Percentiles rank a stretch among this genome's conserved stretches.
phyloP scores from a whole-genome alignment of 768 basidiomycete genomes.

The Daedaleopsis sinensis region DNA sequence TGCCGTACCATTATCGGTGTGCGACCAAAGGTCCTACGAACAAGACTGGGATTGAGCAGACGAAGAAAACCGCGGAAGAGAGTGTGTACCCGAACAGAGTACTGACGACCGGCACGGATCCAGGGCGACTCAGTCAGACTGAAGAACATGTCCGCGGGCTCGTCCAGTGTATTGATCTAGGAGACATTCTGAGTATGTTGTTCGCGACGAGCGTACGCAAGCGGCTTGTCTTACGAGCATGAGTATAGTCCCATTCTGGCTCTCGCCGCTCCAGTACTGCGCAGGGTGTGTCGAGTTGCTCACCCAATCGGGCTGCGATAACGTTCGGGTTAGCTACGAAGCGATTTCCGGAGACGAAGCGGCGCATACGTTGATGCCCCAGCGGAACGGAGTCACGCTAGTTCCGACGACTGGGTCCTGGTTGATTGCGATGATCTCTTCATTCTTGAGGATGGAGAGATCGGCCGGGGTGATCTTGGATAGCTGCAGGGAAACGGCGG shows the following conservation, averaged over 20 bases:
- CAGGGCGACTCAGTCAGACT: slow-evolving; percentile 70
- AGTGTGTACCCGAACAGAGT: slow-evolving; percentile 55
- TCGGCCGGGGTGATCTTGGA: slow-evolving; percentile 48
- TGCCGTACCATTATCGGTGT: slow-evolving; percentile 70
- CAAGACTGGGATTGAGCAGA: too few species aligned
- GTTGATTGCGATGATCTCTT: slow-evolving; percentile 66
- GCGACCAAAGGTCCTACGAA: slow-evolving; percentile 68
- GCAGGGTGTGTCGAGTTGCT: slow-evolving; percentile 55
- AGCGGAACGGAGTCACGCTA: slow-evolving; percentile 65
- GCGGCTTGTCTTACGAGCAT: slow-evolving; percentile 53
- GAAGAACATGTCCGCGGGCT: slow-evolving; percentile 61
- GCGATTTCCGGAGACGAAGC: background rate
- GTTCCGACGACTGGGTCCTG: slow-evolving; percentile 66
- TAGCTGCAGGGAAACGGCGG: slow-evolving; percentile 37
- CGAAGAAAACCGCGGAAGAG: background rate
- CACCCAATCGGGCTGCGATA: slow-evolving; percentile 39
- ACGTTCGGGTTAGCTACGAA: too few species aligned
- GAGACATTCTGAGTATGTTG: background rate
- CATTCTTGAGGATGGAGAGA: slow-evolving; percentile 61
- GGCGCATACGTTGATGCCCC: slow-evolving; percentile 60
- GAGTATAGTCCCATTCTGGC: slow-evolving; percentile 64
- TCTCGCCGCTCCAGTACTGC: slow-evolving; percentile 73
- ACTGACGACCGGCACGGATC: slow-evolving; percentile 68
- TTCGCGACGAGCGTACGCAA: too few species aligned
- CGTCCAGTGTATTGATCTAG: slow-evolving; percentile 62